Base-by-base conservation (phyloP, 768 basidiomycete species). In the Flagelloscypha sp. region DNA sequence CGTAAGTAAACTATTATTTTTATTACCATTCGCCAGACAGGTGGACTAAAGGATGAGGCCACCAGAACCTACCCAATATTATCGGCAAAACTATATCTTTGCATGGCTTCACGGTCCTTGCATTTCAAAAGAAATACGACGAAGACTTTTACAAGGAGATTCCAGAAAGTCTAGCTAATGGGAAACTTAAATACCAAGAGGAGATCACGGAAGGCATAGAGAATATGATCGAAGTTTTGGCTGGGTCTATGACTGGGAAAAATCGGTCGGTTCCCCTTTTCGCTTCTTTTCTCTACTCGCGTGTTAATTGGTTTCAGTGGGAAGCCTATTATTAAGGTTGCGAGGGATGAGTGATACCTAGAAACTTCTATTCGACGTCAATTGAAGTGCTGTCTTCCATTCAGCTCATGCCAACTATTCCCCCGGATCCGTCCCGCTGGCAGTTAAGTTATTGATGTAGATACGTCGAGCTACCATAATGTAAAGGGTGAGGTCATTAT, bases 61-160 rank as follows among this genome's bases (percentile, higher is more conserved):
- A 8, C 40, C 17, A 60, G 53, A 67, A 64, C 38, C 40, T 56
- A 30, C 23, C 48, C 13, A 33, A 41, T 13, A 40, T 65, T 17
- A 43, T 65, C 25, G 20, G 38, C 3, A 63, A 61, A 47, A 53
- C 59, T 32, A 47, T 66, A 8, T 58, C 45, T n/a, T 49, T 69
- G 16, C 45, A 53, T 22, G 66, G 68, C 2, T 62, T 70, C 48
- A 49, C 64, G 32, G 34, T 42, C 7, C 12, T 19, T 19, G 11
- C 41, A 50, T 21, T 44, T 11, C 25, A 23, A 7, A 19, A 42
- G 2, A 55, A 62, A 45, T 57, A 62, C 36, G 7, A 25, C 19
- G 49, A 50, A 2, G 48, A 37, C 7, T 66, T 66, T 43, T 52
- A 57, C 27, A 36, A 32, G 17, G 49, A 44, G 15, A 36, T 65